Conservation (phyloP, 768 basidiomycete species). For the Amanita fuliginea region DNA sequence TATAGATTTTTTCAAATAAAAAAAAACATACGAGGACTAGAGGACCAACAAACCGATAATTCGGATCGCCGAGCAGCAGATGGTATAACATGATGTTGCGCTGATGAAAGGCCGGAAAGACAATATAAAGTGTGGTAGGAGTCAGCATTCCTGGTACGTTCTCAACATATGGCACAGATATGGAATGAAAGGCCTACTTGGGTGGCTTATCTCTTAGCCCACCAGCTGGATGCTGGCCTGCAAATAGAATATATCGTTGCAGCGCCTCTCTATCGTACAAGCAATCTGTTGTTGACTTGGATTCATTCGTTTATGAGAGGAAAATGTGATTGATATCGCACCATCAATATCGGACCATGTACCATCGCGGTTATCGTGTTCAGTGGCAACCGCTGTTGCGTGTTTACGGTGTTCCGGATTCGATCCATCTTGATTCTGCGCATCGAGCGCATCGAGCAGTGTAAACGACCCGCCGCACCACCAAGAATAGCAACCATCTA, state of each 20-base stretch:
- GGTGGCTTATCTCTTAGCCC: constrained; percentile 94
- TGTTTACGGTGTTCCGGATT: constrained; percentile 10
- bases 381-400: not conserved
- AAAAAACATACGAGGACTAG: not conserved
- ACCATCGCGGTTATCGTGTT: constrained; percentile 6
- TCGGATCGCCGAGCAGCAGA: constrained; percentile 24
- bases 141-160: constrained; percentile 56
- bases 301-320: not conserved
- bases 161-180: not conserved
- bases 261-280: constrained; percentile 60
- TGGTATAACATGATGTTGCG: constrained; percentile 68
- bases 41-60: constrained; percentile 13
- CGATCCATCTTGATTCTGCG: constrained; percentile 23
- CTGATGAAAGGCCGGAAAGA: constrained; percentile 77
- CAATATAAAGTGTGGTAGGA: constrained; percentile 94
- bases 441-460: constrained; percentile 53
- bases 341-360: constrained; percentile 71
- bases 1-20: too few relatives aligned
- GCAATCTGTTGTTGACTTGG: constrained; percentile 16
- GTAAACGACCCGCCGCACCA: constrained; percentile 91
- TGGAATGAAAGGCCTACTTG: constrained; percentile 38
- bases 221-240: constrained; percentile 77
- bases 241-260: constrained; percentile 80
- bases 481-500: constrained; percentile 99
- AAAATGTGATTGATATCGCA: constrained; percentile 14